These are phyloP conservation scores for Corynascus novoguineensis DNA, from an alignment of 495 filamentous ascomycete genomes.

Conservation along the genomic window DNA sequence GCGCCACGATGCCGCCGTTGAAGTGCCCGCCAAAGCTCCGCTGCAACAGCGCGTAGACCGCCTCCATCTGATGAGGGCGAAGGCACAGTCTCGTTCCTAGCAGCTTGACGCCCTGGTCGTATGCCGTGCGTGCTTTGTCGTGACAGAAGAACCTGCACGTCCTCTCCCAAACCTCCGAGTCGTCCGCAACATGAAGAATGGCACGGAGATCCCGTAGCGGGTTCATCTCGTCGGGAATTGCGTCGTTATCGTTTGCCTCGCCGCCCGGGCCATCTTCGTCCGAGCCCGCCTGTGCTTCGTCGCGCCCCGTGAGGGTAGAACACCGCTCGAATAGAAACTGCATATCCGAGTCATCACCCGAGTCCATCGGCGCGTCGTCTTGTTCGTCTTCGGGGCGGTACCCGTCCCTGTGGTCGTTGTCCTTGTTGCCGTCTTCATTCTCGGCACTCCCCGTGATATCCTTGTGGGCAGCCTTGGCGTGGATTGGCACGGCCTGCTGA, in stretches of 20 bases:
- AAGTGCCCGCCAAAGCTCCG: not conserved
- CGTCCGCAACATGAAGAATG: not conserved
- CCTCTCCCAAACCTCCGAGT: not conserved
- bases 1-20: conserved; percentile 11
- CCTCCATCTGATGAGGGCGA: not conserved
- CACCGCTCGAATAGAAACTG: not conserved
- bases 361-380: not conserved
- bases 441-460: not conserved
- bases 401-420: not conserved
- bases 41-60: not conserved
- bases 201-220: not conserved
- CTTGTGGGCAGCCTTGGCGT: not conserved
- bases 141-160: not conserved
- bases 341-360: not conserved
- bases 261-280: not conserved
- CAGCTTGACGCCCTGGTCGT: not conserved
- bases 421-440: not conserved
- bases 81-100: not conserved
- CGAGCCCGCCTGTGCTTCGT: not conserved
- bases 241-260: not conserved
- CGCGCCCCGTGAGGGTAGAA: not conserved
- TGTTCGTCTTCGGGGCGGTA: not conserved
- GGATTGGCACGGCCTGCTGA: not conserved
- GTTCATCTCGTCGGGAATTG: not conserved
- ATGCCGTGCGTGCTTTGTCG: not conserved